Evolutionary conservation across 257 asterid genomes (phyloP).

Genomic region (Solanum stenotomum): DNA sequence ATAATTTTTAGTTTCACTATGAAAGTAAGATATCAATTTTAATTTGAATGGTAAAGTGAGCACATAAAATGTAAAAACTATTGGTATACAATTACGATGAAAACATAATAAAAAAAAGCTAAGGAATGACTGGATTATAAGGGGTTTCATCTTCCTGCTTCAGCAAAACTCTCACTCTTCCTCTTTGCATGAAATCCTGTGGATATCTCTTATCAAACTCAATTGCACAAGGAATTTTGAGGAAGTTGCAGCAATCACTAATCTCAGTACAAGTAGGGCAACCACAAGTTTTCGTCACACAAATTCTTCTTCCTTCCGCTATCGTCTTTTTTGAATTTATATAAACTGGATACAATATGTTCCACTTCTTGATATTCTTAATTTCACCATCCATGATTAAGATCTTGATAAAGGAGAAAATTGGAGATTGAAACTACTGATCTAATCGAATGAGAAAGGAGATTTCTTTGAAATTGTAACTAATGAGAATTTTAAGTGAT

Average conservation of each 20-base stretch:
- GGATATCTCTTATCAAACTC: conserved; percentile 97
- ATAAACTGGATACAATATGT: conserved; percentile 53
- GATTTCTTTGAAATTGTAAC: too few relatives aligned
- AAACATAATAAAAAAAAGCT: conserved; percentile 2
- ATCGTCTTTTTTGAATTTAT: conserved; percentile 84
- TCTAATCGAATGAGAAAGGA: too few relatives aligned
- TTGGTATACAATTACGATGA: too few relatives aligned
- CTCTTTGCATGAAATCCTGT: conserved; percentile 92
- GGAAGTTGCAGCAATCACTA: conserved; percentile 68
- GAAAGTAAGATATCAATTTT: too few relatives aligned
- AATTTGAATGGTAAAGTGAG: too few relatives aligned
- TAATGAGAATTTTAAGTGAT: too few relatives aligned
- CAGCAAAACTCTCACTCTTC: conserved; percentile 84
- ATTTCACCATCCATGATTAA: too few relatives aligned
- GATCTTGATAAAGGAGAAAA: too few relatives aligned
- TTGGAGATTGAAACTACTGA: too few relatives aligned
- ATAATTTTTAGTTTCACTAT: too few relatives aligned
- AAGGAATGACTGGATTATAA: conserved; percentile 60
- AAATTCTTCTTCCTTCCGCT: conserved; percentile 91
- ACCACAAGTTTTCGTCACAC: conserved; percentile 70
- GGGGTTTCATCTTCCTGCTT: conserved; percentile 76
- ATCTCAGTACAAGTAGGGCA: conserved; percentile 75
- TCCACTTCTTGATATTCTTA: too few relatives aligned
- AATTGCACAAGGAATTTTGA: conserved; percentile 71
- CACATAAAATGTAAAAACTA: too few relatives aligned